Evolutionary conservation across 2,329 filamentous ascomycete genomes (phyloP), one percentile per base, ranked within the genome.

Genomic region (Knufia fluminis): DNA sequence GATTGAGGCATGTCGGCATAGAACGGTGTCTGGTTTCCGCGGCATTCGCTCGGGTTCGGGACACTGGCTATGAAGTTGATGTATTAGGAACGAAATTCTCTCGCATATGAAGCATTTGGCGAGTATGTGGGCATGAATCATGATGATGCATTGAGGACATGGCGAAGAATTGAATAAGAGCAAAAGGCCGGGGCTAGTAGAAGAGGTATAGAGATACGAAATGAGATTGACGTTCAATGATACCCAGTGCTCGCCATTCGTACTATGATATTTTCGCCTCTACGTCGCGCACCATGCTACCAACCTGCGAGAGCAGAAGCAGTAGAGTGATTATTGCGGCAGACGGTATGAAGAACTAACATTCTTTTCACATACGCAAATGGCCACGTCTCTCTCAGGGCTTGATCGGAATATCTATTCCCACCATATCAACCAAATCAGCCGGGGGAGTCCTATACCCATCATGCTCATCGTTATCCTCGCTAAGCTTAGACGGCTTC

Each of bases 71-170:
- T 24, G 40, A 43, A 36, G 33, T 36, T 36, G n/a, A 36, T 36
- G 33, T 36, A 14, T 36, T 26, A 43, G 22, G 19, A 26, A 24
- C 19, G 40, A 24, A 43, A 23, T 43, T 23, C 35, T 33, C 45
- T 24, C n/a, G n/a, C 45, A 40, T 48, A 39, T 39, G 35, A 48
- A 19, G 33, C 45, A 31, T 39, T 43, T 40, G 16, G 45, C 20
- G n/a, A 40, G n/a, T 33, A 48, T 40, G 45, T 40, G 36, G 23
- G 45, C 22, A 33, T 22, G 45, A 39, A 43, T 26, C 36, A 20
- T 39, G 9, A 28, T 31, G 9, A 45, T 19, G 42, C 12, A 48
- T 39, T 17, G 16, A 48, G 12, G 35, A 16, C 12, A 48, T 17
- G 28, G 33, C 32, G 17, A 48, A 17, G 24, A 20, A 35, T 26